Conservation (phyloP, 306 rosid species). For the Rosa multiflora region DNA sequence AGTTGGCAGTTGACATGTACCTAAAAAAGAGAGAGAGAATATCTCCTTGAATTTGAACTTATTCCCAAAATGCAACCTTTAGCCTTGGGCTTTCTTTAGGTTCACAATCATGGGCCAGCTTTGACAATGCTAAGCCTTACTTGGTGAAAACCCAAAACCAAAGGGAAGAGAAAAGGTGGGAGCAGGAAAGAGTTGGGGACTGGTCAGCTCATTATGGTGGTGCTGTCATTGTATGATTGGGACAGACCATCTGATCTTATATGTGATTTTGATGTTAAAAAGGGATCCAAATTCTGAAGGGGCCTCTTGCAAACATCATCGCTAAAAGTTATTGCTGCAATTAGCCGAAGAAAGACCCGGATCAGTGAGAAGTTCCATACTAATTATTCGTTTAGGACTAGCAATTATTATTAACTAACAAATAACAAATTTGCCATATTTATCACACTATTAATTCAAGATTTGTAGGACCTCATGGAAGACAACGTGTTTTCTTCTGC, state of each 20-base stretch:
- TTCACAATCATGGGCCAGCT: not conserved
- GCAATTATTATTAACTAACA: not conserved
- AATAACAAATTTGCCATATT: not conserved
- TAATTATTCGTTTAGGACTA: not conserved
- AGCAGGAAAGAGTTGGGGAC: slow-evolving; percentile 8
- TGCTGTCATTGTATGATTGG: slow-evolving; percentile 19
- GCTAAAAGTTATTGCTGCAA: not conserved
- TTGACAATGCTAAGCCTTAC: not conserved
- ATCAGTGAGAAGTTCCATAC: not conserved
- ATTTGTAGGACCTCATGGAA: slow-evolving; percentile 25
- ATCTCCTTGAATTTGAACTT: not conserved
- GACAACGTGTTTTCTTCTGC: slow-evolving; percentile 5
- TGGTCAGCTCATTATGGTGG: slow-evolving; percentile 31
- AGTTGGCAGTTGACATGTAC: not conserved
- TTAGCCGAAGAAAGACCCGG: not conserved
- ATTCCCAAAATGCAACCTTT: not conserved
- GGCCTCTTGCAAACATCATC: slow-evolving; percentile 2
- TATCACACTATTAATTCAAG: not conserved
- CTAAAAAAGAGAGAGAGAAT: not conserved
- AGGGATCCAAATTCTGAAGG: not conserved
- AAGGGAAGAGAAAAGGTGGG: slow-evolving; percentile 7
- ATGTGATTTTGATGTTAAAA: slow-evolving; percentile 11
- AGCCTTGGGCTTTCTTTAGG: not conserved
- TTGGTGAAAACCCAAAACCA: not conserved
- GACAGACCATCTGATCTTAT: slow-evolving; percentile 22